A percentile compares a stretch with the other conserved stretches of the same genome.
Conservation (phyloP, 352 stramenopile genomes). For the Phytopythium sindhum region DNA sequence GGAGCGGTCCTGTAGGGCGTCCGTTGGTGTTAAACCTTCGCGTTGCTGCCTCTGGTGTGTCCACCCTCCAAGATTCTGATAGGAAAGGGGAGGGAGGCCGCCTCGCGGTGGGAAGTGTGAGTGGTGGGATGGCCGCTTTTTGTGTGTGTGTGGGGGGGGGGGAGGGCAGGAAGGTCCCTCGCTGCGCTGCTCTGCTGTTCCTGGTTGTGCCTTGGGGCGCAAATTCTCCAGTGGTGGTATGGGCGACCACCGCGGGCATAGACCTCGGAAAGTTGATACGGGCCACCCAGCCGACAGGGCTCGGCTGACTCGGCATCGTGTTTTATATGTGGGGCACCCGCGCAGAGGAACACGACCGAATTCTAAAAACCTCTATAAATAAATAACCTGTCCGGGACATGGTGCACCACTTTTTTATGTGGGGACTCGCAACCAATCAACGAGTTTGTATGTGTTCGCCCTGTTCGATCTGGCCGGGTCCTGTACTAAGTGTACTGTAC, state of each 20-base stretch:
- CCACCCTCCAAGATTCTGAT: too few species aligned
- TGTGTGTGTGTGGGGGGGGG: too few species aligned
- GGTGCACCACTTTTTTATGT: neutral
- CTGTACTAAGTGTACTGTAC: too few species aligned
- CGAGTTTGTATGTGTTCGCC: neutral
- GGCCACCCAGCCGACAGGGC: neutral
- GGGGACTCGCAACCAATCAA: neutral
- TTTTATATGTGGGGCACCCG: neutral
- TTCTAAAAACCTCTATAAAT: neutral
- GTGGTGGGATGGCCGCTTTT: slow-evolving; percentile 9
- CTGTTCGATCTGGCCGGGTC: too few species aligned
- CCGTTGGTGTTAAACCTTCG: too few species aligned
- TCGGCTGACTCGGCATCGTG: neutral
- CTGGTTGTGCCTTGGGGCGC: slow-evolving; percentile 28
- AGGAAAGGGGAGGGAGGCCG: too few species aligned
- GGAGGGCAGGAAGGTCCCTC: neutral
- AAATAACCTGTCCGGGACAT: neutral
- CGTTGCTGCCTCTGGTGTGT: too few species aligned
- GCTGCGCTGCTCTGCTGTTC: slow-evolving; percentile 14
- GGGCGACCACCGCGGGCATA: neutral
- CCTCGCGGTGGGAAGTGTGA: too few species aligned
- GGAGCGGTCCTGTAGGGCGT: too few species aligned
- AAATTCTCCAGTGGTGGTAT: slow-evolving; percentile 26
- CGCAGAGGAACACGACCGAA: slow-evolving; percentile 11
- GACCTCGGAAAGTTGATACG: slow-evolving; percentile 6